Percentiles rank a stretch among this genome's conserved stretches.
Evolutionary conservation across 2,329 filamentous ascomycete species (phyloP).

Genomic region (Fusarium goolgardi): DNA sequence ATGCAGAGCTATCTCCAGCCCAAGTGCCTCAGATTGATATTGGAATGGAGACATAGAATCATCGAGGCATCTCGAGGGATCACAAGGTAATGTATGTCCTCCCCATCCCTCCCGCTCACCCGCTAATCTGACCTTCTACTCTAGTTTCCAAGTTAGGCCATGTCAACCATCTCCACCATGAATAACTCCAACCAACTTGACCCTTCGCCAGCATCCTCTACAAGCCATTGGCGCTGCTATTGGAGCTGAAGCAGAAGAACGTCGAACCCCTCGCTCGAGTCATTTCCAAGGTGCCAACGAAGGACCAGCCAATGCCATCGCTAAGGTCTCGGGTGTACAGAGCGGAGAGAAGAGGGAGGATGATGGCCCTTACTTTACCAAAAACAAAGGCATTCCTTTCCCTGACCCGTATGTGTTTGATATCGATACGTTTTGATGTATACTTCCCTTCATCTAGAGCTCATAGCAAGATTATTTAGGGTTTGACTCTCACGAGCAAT

Average conservation of each 20-base stretch:
- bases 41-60: neutral
- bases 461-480: slow-evolving; percentile 17
- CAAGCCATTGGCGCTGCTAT: slow-evolving; percentile 11
- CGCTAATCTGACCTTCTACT: neutral
- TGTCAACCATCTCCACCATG: neutral
- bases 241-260: neutral
- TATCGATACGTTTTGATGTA: fast-evolving
- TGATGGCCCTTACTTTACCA: slow-evolving; percentile 11
- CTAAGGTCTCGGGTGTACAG: slow-evolving; percentile 7
- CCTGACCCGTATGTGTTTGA: neutral
- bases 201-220: slow-evolving; percentile 5
- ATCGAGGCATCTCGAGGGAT: neutral
- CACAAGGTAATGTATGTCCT: neutral
- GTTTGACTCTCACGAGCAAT: slow-evolving; percentile 1
- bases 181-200: slow-evolving; percentile 19
- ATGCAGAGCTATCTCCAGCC: slow-evolving; percentile 3
- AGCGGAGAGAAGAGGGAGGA: slow-evolving; percentile 9
- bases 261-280: neutral
- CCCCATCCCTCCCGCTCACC: too few species aligned
- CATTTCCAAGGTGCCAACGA: slow-evolving; percentile 6
- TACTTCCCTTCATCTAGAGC: neutral
- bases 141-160: neutral
- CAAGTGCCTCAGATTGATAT: neutral
- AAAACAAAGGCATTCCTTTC: slow-evolving; percentile 6
- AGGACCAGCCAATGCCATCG: slow-evolving; percentile 6